Evolutionary conservation across 148 eudicot genomes (phyloP), one percentile per base, ranked within the genome.

Genomic region (Diospyros kaki): DNA sequence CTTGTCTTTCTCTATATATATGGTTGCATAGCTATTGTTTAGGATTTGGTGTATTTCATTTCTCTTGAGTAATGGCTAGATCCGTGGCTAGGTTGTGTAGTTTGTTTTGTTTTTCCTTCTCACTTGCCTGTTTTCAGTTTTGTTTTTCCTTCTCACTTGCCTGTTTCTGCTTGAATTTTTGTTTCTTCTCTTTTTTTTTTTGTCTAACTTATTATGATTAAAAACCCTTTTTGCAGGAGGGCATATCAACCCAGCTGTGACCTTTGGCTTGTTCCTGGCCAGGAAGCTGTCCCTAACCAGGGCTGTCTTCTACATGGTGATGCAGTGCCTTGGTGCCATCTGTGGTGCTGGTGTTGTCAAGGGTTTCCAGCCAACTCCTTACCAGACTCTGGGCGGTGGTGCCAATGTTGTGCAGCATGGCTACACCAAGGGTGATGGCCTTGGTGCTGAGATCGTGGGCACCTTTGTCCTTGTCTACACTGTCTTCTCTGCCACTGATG

Each of bases 401-500:
- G 97, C 95, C 66, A 92, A 92, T 68, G 66, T 77, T 50, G 93
- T 92, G 28, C 66, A 60, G 72, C 89, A 74, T 84, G 97, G 97
- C n/a, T 92, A 92, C 85, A 90, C 93, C 63, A 88, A 86, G 82
- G 97, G 95, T 12, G 84, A 75, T 75, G 97, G 91, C 4, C 97
- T 92, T 79, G 97, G 97, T 79, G 94, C 97, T 84, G 97, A 92
- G 84, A 92, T 92, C 78, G 64, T 92, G 18, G 97, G 97, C 64
- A 92, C 97, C 72, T 92, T 92, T 76, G 91, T 92, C 58, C 97
- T 92, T 77, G 94, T 92, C 72, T 92, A 92, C 88, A 92, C 96
- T 46, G 97, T 92, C 77, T 92, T 92, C 83, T 92, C 97, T 59
- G 97, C 97, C 75, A 90, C 94, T 74, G 97, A 92, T 85, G 95